These are phyloP conservation scores for Cymodocea nodosa DNA, from an alignment of 116 monocot genomes.

Conservation along the genomic window DNA sequence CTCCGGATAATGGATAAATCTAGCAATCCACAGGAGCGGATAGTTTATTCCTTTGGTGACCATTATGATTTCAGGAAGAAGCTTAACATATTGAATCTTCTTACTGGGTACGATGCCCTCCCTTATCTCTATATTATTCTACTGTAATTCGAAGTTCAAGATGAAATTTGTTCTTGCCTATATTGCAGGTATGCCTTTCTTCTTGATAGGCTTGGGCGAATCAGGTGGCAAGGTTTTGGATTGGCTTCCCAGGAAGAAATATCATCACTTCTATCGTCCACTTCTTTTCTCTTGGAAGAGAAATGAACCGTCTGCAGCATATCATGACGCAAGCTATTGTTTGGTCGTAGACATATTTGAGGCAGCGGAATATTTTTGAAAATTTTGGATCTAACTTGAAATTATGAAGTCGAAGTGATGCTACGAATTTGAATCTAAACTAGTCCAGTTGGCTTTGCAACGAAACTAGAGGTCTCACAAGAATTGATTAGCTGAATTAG, in stretches of 20 bases:
- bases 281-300: slow-evolving; percentile 52
- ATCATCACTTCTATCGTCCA: slow-evolving; percentile 47
- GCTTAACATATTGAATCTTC: slow-evolving; percentile 76
- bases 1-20: slow-evolving; percentile 74
- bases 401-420: too few species aligned
- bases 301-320: slow-evolving; percentile 13
- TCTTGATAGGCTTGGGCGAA: slow-evolving; percentile 55
- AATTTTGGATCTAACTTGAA: too few species aligned
- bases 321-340: too few species aligned
- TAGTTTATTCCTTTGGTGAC: slow-evolving; percentile 84
- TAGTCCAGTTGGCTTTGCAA: too few species aligned
- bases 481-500: too few species aligned
- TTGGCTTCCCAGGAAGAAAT: slow-evolving; percentile 69
- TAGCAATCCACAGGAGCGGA: slow-evolving; percentile 28
- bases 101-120: slow-evolving; percentile 48
- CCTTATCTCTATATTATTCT: background rate
- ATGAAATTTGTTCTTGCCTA: background rate
- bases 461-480: too few species aligned
- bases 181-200: slow-evolving; percentile 61
- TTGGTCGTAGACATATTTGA: too few species aligned
- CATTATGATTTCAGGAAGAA: slow-evolving; percentile 83
- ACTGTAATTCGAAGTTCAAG: background rate
- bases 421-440: too few species aligned
- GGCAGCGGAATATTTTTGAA: too few species aligned
- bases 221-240: slow-evolving; percentile 95